Base-by-base conservation (phyloP, 1,284 basidiomycete species). In the Vanrija sp. region DNA sequence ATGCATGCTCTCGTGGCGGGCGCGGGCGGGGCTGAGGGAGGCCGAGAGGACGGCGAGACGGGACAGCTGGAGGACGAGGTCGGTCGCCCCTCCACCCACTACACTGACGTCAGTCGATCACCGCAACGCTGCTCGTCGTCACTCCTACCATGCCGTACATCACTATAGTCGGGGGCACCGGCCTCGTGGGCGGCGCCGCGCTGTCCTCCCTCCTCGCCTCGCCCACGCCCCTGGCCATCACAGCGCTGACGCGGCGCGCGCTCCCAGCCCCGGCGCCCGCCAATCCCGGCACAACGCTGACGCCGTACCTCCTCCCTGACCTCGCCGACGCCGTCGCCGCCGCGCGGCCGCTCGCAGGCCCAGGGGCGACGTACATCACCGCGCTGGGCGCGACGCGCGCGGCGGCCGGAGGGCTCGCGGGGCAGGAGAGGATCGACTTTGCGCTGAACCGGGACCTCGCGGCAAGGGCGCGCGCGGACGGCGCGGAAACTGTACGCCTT, bases 91-190 rank as follows among this genome's bases (percentile, higher is more conserved):
- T n/a, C n/a, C 24, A 25, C 5, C 9, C 24, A 25, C 12, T 9
- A 14, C 31, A 31, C 31, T 31, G 31, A 31, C 31, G 31, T 31
- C 31, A 31, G 31, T n/a, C n/a, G n/a, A n/a, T n/a, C n/a, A n/a
- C n/a, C n/a, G n/a, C 31, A 14, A 25, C 31, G 31, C 2, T 5
- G 24, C 31, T 12, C 31, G 12, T 31, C 27, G 12, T 12, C 8
- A 31, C 31, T 9, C 24, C 4, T 9, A 25, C 24, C 24, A 25
- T 25, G 31, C 2, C 31, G 10, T 14, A 31, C 12, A 31, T 76
- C 47, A 71, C 70, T 15, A 60, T 75, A n/a, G 66, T 67, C 24
- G 74, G 74, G 38, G 65, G 67, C 6, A 76, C 74, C 2, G 74
- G 74, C 39, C 67, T 76, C 9, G 74, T 72, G 1, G 74, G 74